phyloP scores from a whole-genome alignment of 805 yeast genomes.

The Metschnikowia gelsemii region DNA sequence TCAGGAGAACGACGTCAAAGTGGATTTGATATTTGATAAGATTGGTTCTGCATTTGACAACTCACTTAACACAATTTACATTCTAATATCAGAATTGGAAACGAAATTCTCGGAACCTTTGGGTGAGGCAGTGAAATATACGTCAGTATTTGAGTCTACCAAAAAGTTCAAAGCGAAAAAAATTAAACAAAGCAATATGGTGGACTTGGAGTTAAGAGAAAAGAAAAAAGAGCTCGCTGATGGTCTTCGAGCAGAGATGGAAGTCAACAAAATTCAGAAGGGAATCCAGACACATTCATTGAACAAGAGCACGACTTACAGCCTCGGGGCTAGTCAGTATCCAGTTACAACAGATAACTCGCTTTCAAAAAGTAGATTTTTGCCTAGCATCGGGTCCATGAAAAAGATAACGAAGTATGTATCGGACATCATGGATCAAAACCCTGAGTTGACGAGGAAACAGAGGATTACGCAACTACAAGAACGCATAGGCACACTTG shows the following conservation, averaged over 20 bases:
- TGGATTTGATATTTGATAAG: constrained; percentile 55
- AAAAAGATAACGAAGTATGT: constrained; percentile 52
- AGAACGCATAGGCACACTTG: constrained; percentile 52
- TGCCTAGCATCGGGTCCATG: constrained; percentile 51
- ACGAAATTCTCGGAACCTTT: constrained; percentile 65
- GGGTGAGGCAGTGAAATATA: constrained; percentile 68
- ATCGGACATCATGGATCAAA: constrained; percentile 59
- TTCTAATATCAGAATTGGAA: constrained; percentile 52
- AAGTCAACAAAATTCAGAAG: constrained; percentile 27
- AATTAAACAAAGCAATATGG: constrained; percentile 30
- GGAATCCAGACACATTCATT: constrained; percentile 24
- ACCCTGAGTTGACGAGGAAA: constrained; percentile 63
- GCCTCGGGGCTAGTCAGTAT: constrained; percentile 7
- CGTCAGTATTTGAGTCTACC: constrained; percentile 55
- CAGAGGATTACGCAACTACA: constrained; percentile 49
- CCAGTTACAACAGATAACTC: constrained; percentile 17
- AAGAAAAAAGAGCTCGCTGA: constrained; percentile 34
- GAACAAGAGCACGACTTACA: constrained; percentile 24
- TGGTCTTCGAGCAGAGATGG: constrained; percentile 31
- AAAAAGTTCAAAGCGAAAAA: constrained; percentile 53
- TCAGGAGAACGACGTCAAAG: constrained; percentile 27
- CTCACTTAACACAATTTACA: constrained; percentile 51
- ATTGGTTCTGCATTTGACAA: constrained; percentile 86
- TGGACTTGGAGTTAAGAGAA: constrained; percentile 34
- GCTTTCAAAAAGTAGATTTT: constrained; percentile 16